Percentiles rank a stretch among this genome's conserved stretches.
Evolutionary conservation across 345 rosid genomes (phyloP).

Genomic region (Eucalyptus grandis): DNA sequence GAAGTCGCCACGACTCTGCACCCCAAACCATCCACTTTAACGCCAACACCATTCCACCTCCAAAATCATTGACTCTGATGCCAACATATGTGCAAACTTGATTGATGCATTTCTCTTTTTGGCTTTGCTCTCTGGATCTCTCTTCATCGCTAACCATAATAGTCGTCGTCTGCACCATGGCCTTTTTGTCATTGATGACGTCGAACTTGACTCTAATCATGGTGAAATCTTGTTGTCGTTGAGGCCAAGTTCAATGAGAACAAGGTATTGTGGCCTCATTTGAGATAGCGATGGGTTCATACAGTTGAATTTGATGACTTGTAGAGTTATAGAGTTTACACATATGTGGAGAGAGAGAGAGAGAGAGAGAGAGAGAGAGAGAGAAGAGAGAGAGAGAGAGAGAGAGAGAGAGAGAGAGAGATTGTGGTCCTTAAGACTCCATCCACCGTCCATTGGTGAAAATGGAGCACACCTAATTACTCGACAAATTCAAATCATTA

Average conservation of each 20-base stretch:
- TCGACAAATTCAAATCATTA: not conserved
- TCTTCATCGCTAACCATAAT: not conserved
- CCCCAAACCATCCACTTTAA: not conserved
- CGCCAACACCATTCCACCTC: not conserved
- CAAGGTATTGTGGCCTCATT: not conserved
- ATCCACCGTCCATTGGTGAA: not conserved
- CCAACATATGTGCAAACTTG: not conserved
- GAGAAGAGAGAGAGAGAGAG: not conserved
- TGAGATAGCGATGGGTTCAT: not conserved
- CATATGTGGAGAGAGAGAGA: not conserved
- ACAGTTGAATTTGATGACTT: not conserved
- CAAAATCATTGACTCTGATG: not conserved
- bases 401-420: too few species aligned
- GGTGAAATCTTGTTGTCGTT: not conserved
- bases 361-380: too few species aligned
- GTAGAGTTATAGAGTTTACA: not conserved
- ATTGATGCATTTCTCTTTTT: not conserved
- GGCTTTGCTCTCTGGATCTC: not conserved
- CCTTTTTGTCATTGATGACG: too few species aligned
- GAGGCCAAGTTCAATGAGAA: not conserved
- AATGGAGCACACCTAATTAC: not conserved
- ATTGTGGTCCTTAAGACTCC: not conserved
- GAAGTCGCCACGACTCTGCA: not conserved
- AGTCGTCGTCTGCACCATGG: fast-evolving
- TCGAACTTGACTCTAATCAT: fast-evolving